Evolutionary conservation across 2,329 filamentous ascomycete genomes (phyloP), one percentile per base, ranked within the genome.

Genomic region (Sclerotinia minor): DNA sequence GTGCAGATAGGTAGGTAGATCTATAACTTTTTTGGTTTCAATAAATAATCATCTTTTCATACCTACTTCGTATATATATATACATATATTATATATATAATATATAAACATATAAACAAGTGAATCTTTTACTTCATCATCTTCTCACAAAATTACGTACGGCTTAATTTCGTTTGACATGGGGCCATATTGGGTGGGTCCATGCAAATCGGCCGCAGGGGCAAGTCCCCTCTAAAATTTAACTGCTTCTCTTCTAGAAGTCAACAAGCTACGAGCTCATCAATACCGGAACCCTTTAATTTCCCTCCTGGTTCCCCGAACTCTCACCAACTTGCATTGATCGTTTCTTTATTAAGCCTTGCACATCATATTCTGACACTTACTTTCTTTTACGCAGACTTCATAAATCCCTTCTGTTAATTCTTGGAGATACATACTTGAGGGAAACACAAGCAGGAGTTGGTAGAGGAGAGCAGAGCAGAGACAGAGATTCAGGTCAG

Each of bases 221-320:
- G 64, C 54, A 66, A 66, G 59, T 66, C 64, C 55, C 64, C 64
- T 61, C 54, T 66, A 59, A 66, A 66, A 59, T 60, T 66, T 60
- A 60, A 50, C 59, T 61, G 59, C 59, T 50, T 55, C 32, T 49
- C 59, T 49, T 60, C 52, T 60, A 49, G 29, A 59, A 59, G 53
- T 61, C 21, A 35, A 49, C 54, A 66, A 66, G 64, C 54, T 66
- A n/a, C n/a, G n/a, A n/a, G n/a, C n/a, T n/a, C n/a, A n/a, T n/a
- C 64, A 58, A 65, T 65, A 35, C 9, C 32, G 8, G 8, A 9
- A 52, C 52, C 53, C 29, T 66, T 59, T n/a, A 52, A 66, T 49
- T 44, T 59, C 45, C 47, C 54, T 60, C 41, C 21, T 29, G 29
- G 24, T 21, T 55, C 32, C 45, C 59, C 32, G 29, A 61, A 61